Evolutionary conservation across 2,329 filamentous ascomycete species (phyloP), one percentile per base, ranked within the genome.

Genomic region (Cordyceps javanica): DNA sequence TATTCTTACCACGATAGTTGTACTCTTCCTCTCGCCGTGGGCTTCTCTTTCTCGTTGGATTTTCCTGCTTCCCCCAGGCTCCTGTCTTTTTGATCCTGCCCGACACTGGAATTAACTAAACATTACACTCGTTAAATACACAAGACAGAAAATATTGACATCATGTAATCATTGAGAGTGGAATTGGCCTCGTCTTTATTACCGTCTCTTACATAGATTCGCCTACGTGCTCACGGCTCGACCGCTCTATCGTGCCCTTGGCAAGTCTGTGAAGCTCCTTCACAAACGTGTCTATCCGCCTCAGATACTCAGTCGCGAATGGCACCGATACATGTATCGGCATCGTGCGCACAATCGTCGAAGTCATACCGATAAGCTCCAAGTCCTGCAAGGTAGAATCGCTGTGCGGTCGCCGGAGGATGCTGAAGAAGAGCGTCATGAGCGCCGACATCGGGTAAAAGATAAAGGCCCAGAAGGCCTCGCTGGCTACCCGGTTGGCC

Each of bases 381-480:
- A 82, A 63, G 57, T 84, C 81, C 3, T 71, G 65, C 2, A 69
- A 62, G 0, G 78, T 73, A 26, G 74, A 68, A 0, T 72, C 67
- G 26, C 77, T 68, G 0, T 74, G 67, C 0, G 82, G 81, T 30
- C 78, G 71, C 23, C 73, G 68, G 0, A 85, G 67, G 30, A 83
- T 74, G 59, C 78, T 81, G 68, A 77, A 81, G 62, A 84, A 85
- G 0, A 85, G 70, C 1, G 73, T 75, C 55, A 83, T 69, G 14
- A 82, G 69, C 1, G 81, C 81, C 0, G 78, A 77, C 56, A 81
- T 76, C 1, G 81, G 81, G 56, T 84, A 84, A 62, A 82, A 83
- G 2, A 82, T 70, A 3, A 82, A 66, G n/a, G 76, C 67, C 78
- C 78, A 81, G 61, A 82, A 82, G 11, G 75, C 72, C 44, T 79